Base-by-base conservation (phyloP, 768 basidiomycete species). In the Hygrocybe punicea region DNA sequence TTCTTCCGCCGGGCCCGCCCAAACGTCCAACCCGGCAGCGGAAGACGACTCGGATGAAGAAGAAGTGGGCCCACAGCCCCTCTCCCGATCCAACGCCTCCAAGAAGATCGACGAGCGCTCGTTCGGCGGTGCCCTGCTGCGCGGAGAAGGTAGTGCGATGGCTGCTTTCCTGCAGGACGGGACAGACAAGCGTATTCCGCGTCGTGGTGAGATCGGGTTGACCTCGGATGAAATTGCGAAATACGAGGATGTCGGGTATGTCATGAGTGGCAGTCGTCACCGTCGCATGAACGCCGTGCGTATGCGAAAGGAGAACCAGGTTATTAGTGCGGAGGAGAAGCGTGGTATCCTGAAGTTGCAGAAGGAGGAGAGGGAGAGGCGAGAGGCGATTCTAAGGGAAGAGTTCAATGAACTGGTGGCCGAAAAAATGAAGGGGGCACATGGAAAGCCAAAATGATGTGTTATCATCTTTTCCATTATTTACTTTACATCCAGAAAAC, bases 271-370 rank as follows among this genome's bases (percentile, higher is more conserved):
- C 45, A 90, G 85, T 65, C 78, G 96, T 60, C 94, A 99, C 72
- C 83, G 90, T 61, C 82, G 93, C 71, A 99, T 99, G 97, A 99
- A 98, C 63, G 96, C 97, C 1, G 96, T 99, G 44, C 90, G 97
- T 58, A 91, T 99, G 85, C 79, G 96, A 68, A 98, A 98, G 80
- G 97, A 99, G 78, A 98, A 99, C 76, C 97, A 99, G 75, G 95
- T 98, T 61, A 99, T 99, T 69, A 92, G 89, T 65, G 94, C 96
- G 1, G 97, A 98, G 74, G 97, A 99, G 81, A 98, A 98, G 80
- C 76, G 97, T 34, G 91, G 93, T 35, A 95, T 98, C 57, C 69
- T 98, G 69, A 96, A 97, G 74, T 66, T 98, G 71, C 96, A 98
- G 74, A 89, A 79, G 69, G 96, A 98, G 71, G 97, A 99, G 76